phyloP scores from a whole-genome alignment of 495 filamentous ascomycete genomes.

The Xylaria scruposa region DNA sequence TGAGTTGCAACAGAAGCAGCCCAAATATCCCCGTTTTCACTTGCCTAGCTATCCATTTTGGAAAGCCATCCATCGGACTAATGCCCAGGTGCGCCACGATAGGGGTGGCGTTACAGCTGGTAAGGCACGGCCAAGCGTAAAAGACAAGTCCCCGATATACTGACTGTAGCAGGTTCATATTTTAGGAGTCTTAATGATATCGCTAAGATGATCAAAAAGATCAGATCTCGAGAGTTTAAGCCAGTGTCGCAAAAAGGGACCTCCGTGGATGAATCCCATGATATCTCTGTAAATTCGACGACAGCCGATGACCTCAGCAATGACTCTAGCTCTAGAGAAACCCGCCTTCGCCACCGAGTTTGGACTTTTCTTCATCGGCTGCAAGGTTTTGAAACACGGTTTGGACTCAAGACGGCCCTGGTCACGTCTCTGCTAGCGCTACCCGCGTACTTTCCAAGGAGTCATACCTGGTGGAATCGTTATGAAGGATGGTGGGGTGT shows the following conservation, averaged over 20 bases:
- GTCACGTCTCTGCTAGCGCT: conserved; percentile 58
- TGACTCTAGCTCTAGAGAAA: conserved; percentile 35
- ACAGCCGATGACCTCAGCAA: conserved; percentile 36
- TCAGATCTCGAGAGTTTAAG: conserved; percentile 36
- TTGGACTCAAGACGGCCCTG: conserved; percentile 62
- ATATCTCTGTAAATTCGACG: conserved; percentile 32
- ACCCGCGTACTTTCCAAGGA: conserved; percentile 57
- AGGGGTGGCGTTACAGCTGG: conserved; percentile 58
- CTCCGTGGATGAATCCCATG: conserved; percentile 33
- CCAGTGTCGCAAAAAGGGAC: conserved; percentile 35
- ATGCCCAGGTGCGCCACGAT: conserved; percentile 64
- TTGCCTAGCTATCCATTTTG: conserved; percentile 57
- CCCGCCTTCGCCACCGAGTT: conserved; percentile 47
- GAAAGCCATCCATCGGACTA: conserved; percentile 60
- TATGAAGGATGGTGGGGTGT: conserved; percentile 65
- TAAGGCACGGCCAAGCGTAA: conserved; percentile 29
- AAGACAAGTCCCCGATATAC: conserved; percentile 26
- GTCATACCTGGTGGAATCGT: conserved; percentile 57
- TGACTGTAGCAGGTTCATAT: conserved; percentile 47
- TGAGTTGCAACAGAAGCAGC: conserved; percentile 49
- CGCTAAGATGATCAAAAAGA: conserved; percentile 42
- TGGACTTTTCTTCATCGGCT: conserved; percentile 60
- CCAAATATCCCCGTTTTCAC: conserved; percentile 47
- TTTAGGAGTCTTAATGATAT: conserved; percentile 57
- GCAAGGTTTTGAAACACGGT: conserved; percentile 64